A percentile compares a stretch with the other conserved stretches of the same genome.
Conservation (phyloP, 2,329 filamentous ascomycete genomes). For the Sclerotinia spermophila region DNA sequence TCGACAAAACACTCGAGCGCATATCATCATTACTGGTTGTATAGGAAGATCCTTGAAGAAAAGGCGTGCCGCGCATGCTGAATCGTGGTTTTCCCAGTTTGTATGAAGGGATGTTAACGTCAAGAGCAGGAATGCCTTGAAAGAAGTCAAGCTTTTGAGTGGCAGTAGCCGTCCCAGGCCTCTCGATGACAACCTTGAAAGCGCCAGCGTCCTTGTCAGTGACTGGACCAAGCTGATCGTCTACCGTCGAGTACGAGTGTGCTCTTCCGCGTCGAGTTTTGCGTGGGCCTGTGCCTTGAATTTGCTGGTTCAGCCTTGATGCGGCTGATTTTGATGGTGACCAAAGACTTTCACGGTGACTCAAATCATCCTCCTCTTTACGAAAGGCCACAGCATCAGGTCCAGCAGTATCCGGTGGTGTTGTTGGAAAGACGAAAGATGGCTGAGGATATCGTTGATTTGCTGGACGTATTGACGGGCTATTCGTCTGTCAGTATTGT, state of each 20-base stretch:
- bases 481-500: conserved; percentile 37
- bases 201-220: conserved; percentile 58
- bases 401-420: conserved; percentile 56
- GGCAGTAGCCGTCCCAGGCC: conserved; percentile 56
- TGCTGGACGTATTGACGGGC: conserved; percentile 58
- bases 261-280: conserved; percentile 53
- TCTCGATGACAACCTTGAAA: conserved; percentile 77
- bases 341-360: conserved; percentile 34
- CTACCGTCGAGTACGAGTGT: conserved; percentile 73
- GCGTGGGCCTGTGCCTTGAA: conserved; percentile 21
- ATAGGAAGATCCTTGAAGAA: conserved; percentile 78
- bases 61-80: conserved; percentile 69
- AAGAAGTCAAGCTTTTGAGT: conserved; percentile 50
- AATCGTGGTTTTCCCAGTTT: conserved; percentile 79
- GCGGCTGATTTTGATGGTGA: conserved; percentile 34
- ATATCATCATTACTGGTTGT: conserved; percentile 66
- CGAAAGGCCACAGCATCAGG: conserved; percentile 45
- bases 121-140: conserved; percentile 54
- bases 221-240: conserved; percentile 55
- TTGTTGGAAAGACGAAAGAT: conserved; percentile 56
- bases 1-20: conserved; percentile 58
- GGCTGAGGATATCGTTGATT: conserved; percentile 60
- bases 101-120: conserved; percentile 79
- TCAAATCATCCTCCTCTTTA: conserved; percentile 29
- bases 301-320: conserved; percentile 41